Evolutionary conservation across 2,329 filamentous ascomycete species (phyloP).

Genomic region (Trichoderma lentiforme): DNA sequence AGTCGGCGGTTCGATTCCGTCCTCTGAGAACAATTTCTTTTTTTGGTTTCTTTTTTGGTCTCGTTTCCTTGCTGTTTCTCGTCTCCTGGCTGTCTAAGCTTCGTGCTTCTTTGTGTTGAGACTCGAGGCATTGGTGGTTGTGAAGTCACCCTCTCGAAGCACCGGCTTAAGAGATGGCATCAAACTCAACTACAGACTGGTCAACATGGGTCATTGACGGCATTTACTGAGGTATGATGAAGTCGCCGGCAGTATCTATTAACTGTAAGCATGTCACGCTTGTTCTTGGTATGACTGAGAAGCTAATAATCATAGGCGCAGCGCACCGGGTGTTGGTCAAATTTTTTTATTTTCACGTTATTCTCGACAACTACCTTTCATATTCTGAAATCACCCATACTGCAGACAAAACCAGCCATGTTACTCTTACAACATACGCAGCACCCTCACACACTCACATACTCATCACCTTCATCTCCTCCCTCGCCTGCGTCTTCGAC

Average conservation of each 20-base stretch:
- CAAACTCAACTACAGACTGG: neutral
- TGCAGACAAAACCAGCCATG: neutral
- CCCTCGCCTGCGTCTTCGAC: neutral
- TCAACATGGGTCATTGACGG: neutral
- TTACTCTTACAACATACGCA: neutral
- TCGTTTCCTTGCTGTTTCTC: neutral
- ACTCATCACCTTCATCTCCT: neutral
- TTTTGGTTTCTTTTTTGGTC: neutral
- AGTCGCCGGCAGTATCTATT: neutral
- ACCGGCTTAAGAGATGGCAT: neutral
- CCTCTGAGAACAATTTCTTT: conserved; percentile 25
- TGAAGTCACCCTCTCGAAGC: neutral
- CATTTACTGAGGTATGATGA: neutral
- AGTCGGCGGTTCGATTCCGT: conserved; percentile 31
- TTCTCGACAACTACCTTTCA: neutral
- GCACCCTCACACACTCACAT: neutral
- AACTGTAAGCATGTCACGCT: neutral
- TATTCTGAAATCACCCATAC: neutral
- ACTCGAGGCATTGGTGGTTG: neutral
- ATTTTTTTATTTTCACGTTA: neutral
- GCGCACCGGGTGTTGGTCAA: neutral
- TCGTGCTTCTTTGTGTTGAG: neutral
- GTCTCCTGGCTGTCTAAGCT: neutral
- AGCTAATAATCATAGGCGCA: neutral
- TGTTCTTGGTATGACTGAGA: neutral